phyloP scores from a whole-genome alignment of 768 basidiomycete species.

The Trametes gibbosa region DNA sequence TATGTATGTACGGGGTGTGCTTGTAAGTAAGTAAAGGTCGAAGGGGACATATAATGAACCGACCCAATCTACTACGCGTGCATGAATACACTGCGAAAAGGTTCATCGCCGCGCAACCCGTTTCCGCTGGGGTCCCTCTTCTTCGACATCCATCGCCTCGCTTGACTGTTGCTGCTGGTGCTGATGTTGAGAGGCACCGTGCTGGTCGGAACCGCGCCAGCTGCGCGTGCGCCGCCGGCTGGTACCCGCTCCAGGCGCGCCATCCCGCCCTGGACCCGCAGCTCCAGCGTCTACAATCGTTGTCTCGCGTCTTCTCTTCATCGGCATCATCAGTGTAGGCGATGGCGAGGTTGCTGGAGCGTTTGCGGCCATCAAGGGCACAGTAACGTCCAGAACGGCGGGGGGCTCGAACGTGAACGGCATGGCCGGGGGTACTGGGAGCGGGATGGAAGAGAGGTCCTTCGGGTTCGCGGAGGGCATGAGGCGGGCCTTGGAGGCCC shows the following conservation, averaged over 20 bases:
- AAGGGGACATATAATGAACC: background rate
- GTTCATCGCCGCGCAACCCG: constrained; percentile 62
- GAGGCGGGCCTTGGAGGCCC: constrained; percentile 32
- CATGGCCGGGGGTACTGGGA: constrained; percentile 25
- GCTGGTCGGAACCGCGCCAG: constrained; percentile 30
- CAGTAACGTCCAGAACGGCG: constrained; percentile 26
- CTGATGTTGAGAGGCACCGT: constrained; percentile 31
- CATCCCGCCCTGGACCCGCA: constrained; percentile 33
- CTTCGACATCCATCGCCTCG: constrained; percentile 63
- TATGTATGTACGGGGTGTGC: background rate
- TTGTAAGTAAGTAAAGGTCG: background rate
- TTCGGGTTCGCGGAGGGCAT: constrained; percentile 27
- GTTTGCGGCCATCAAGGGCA: constrained; percentile 47
- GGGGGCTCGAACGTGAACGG: constrained; percentile 30
- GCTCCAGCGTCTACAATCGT: constrained; percentile 67
- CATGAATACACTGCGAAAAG: background rate
- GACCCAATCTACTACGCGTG: background rate
- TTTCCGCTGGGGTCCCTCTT: constrained; percentile 75
- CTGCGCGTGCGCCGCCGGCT: constrained; percentile 58
- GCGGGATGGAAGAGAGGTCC: constrained; percentile 23
- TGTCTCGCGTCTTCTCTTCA: constrained; percentile 66
- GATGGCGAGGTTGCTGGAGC: too few relatives aligned
- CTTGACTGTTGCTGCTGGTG: constrained; percentile 32
- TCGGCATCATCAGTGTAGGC: background rate
- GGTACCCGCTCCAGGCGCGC: constrained; percentile 38